These are phyloP conservation scores for Lignosus rhinocerotis DNA, from an alignment of 1,284 basidiomycete genomes.

Conservation along the genomic window DNA sequence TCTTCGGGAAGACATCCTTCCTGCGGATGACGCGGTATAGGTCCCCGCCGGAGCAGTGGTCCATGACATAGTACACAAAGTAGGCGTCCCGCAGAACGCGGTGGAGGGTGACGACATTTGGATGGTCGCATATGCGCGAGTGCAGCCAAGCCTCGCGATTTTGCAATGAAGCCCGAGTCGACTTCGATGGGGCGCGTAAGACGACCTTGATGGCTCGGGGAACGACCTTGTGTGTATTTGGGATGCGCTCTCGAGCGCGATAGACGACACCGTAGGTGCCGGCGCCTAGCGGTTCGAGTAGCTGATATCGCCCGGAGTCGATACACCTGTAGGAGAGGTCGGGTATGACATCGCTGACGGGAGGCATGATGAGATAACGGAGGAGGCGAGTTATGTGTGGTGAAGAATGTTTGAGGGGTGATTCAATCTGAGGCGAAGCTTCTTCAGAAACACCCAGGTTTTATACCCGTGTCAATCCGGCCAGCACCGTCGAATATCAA, in stretches of 20 bases:
- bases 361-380: conserved; percentile 10
- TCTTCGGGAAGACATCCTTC: conserved; percentile 45
- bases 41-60: conserved; percentile 64
- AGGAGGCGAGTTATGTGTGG: conserved; percentile 2
- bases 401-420: not conserved
- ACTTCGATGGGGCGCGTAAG: not conserved
- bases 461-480: no score
- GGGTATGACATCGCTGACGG: conserved; percentile 9
- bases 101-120: conserved; percentile 58
- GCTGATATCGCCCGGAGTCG: conserved; percentile 41
- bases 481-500: no score
- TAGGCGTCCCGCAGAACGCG: conserved; percentile 51
- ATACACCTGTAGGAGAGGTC: conserved; percentile 23
- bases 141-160: conserved; percentile 42
- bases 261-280: conserved; percentile 70
- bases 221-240: conserved; percentile 11
- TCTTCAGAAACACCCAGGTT: no score
- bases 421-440: not conserved
- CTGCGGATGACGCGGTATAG: conserved; percentile 58
- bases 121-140: conserved; percentile 50
- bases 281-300: conserved; percentile 54
- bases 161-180: conserved; percentile 3
- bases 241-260: conserved; percentile 37
- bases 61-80: conserved; percentile 58
- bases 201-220: conserved; percentile 30